Base-by-base conservation (phyloP, 2,329 filamentous ascomycete species). In the Epichloe glyceriae region DNA sequence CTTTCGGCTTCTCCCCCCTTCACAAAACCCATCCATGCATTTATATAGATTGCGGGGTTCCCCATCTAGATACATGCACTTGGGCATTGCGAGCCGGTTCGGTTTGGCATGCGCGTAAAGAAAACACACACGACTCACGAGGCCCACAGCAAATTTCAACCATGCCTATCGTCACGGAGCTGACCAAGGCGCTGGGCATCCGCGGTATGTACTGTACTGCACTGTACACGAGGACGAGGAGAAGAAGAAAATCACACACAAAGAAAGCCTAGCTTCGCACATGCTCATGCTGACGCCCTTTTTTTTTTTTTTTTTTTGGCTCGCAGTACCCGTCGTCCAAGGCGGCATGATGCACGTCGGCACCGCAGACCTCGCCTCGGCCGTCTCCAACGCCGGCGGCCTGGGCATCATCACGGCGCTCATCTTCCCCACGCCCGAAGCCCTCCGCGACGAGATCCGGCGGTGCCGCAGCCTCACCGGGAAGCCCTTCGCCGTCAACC, bases 371-470 rank as follows among this genome's bases (percentile, higher is more conserved):
- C 74, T 89, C 58, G 85, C 85, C 55, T 77, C 82, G 46, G 85
- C 85, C 57, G 85, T 89, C 55, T 85, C 80, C 63, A 88, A 88
- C 67, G 85, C 86, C n/a, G 87, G 87, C 57, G 87, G 86, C 46
- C 75, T 93, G 50, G 87, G 87, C 61, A 82, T 93, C 64, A 78
- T 93, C 67, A 93, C 87, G 33, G 87, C 85, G 46, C 82, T 97
- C 62, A 97, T 94, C 50, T 94, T 95, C 78, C 87, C 93, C 35
- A 85, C 86, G 15, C 91, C 93, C 46, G 87, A 89, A 67, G 89
- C 88, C 64, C 83, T 98, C 51, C 89, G 91, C 67, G 86, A 87
- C 64, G 93, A 98, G 73, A 98, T 98, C 70, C 84, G 80, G 56
- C 83, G 80, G 71, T 95, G 88, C 75, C 85, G 83, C 59, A 80